Evolutionary conservation across 192 early-diverging fungal species (phyloP).

Genomic region (Rhizophagus clarus): DNA sequence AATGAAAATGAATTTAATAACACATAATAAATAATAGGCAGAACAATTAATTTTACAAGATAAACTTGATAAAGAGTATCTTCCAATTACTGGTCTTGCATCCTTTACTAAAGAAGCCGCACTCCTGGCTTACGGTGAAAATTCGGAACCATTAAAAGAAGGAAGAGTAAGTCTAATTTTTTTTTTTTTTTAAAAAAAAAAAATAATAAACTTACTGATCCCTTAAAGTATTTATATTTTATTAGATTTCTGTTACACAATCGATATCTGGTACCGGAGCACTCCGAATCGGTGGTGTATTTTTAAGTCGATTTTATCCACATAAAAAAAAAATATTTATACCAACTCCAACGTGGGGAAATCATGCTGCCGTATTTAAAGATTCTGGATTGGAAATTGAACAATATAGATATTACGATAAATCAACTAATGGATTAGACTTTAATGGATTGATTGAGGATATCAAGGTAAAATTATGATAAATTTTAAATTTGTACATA

Average conservation of each 20-base stretch:
- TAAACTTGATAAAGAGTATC: conserved; percentile 92
- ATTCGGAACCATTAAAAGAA: conserved; percentile 66
- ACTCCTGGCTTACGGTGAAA: conserved; percentile 82
- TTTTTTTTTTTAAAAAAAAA: too few relatives aligned
- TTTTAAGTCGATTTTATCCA: conserved; percentile 78
- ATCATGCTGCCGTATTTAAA: conserved; percentile 93
- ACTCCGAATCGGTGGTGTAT: conserved; percentile 88
- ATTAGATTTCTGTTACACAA: conserved; percentile 83
- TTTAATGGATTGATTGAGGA: conserved; percentile 91
- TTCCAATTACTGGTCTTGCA: conserved; percentile 90
- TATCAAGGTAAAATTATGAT: conserved; percentile 55
- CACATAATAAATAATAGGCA: conserved; percentile 57
- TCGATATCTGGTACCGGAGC: conserved; percentile 98
- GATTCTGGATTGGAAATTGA: conserved; percentile 86
- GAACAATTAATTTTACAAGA: conserved; percentile 72
- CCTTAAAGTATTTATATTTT: too few relatives aligned
- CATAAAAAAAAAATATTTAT: conserved; percentile 87
- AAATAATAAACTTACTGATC: too few relatives aligned
- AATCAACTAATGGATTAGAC: conserved; percentile 89
- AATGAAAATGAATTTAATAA: background rate
- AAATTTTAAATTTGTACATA: background rate
- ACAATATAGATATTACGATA: conserved; percentile 95
- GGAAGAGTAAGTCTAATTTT: conserved; percentile 61
- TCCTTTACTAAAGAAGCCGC: conserved; percentile 82
- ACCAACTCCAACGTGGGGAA: conserved; percentile 96